A percentile compares a stretch with the other conserved stretches of the same genome.
These are phyloP conservation scores for Crassisporium funariophilum DNA, from an alignment of 768 basidiomycete genomes.

Conservation along the genomic window DNA sequence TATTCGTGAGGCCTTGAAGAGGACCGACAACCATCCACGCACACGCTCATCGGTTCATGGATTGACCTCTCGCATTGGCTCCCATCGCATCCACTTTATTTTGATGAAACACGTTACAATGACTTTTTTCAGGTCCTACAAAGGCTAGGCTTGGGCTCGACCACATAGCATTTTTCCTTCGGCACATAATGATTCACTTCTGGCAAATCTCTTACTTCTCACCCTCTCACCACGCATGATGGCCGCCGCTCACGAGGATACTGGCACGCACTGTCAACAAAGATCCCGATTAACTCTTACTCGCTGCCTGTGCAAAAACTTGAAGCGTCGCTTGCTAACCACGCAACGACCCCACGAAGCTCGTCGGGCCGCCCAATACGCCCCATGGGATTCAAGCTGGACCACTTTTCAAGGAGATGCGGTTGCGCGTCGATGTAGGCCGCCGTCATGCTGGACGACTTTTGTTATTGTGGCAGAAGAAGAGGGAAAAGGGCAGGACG, in stretches of 20 bases:
- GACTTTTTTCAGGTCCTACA: no score
- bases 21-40: no score
- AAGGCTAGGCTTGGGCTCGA: not conserved
- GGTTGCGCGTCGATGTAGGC: constrained; percentile 69
- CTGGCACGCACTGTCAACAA: constrained; percentile 30
- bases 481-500: constrained; percentile 13
- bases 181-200: not conserved
- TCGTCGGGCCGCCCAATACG: constrained; percentile 75
- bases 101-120: no score
- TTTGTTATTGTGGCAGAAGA: not conserved
- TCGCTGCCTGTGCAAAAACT: constrained; percentile 84
- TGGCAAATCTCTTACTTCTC: constrained; percentile 1
- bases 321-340: constrained; percentile 77
- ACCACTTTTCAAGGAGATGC: constrained; percentile 66
- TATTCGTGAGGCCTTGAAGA: no score
- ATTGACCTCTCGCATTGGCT: no score
- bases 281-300: constrained; percentile 40
- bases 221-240: constrained; percentile 56
- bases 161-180: not conserved
- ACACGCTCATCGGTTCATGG: no score
- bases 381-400: constrained; percentile 66
- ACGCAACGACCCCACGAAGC: constrained; percentile 67
- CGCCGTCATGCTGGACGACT: constrained; percentile 64
- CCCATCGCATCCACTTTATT: no score
- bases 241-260: constrained; percentile 64